Conservation (phyloP, 345 rosid species). For the Hirschfeldia incana region DNA sequence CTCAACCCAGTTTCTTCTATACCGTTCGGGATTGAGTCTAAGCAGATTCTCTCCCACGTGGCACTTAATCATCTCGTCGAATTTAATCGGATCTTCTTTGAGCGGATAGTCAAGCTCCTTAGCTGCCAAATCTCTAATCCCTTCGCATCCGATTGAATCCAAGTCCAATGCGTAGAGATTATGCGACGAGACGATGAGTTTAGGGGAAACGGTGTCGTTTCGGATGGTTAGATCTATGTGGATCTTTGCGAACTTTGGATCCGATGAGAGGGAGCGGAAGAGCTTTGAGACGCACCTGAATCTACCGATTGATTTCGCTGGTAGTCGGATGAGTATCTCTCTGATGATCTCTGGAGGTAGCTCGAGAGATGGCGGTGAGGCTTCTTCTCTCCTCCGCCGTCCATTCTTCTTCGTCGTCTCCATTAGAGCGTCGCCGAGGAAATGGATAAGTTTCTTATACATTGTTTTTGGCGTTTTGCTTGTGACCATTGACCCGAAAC, state of each 20-base stretch:
- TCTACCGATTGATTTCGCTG: slow-evolving; percentile 40
- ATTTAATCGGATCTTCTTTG: slow-evolving; percentile 24
- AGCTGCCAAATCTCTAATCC: slow-evolving; percentile 24
- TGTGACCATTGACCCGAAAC: neutral
- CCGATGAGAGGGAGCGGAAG: slow-evolving; percentile 38
- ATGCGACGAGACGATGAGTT: slow-evolving; percentile 32
- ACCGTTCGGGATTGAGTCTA: slow-evolving; percentile 18
- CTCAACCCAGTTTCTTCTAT: slow-evolving; percentile 38
- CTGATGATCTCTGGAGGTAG: slow-evolving; percentile 45
- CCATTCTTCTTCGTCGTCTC: slow-evolving; percentile 24
- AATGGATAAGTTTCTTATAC: neutral
- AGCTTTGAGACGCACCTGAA: slow-evolving; percentile 52
- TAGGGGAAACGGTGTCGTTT: slow-evolving; percentile 14
- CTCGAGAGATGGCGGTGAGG: neutral
- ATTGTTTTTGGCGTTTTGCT: neutral
- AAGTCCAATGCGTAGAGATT: slow-evolving; percentile 28
- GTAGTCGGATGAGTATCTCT: slow-evolving; percentile 47
- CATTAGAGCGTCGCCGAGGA: neutral
- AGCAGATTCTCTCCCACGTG: slow-evolving; percentile 20
- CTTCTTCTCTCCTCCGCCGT: slow-evolving; percentile 19
- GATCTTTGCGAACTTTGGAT: slow-evolving; percentile 39
- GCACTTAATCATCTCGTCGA: slow-evolving; percentile 29
- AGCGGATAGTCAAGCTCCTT: slow-evolving; percentile 36
- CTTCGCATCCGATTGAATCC: slow-evolving; percentile 26
- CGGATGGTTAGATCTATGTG: slow-evolving; percentile 32